phyloP scores from a whole-genome alignment of 2,329 filamentous ascomycete genomes.

The Elsinoe batatas region DNA sequence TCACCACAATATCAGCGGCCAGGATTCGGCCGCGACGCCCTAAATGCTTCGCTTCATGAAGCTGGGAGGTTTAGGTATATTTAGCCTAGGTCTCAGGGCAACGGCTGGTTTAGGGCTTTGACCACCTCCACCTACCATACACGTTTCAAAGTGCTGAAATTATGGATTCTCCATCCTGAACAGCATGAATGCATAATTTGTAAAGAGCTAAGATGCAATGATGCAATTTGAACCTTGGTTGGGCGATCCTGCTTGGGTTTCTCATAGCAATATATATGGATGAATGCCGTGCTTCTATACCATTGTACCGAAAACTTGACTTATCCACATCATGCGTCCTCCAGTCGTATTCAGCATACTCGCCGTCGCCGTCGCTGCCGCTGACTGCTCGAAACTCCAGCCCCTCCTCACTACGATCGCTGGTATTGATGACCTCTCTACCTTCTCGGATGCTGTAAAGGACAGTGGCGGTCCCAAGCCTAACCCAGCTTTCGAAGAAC shows the following conservation, averaged over 20 bases:
- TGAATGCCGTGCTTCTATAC: too few species aligned
- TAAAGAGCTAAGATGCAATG: too few species aligned
- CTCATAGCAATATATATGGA: too few species aligned
- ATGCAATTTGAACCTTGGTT: too few species aligned
- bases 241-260: too few species aligned
- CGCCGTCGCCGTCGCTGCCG: not conserved
- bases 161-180: too few species aligned
- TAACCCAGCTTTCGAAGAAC: not conserved
- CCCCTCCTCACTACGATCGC: not conserved
- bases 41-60: not conserved
- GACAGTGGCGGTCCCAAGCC: not conserved
- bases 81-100: not conserved
- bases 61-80: not conserved
- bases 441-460: not conserved
- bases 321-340: not conserved
- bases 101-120: not conserved
- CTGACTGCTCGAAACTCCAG: not conserved
- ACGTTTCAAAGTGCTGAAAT: not conserved
- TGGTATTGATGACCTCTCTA: not conserved
- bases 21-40: not conserved
- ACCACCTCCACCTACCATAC: not conserved
- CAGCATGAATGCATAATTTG: too few species aligned
- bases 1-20: not conserved
- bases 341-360: not conserved
- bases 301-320: too few species aligned